These are phyloP conservation scores for Apiospora arundinis DNA, from an alignment of 2,329 filamentous ascomycete genomes.

Conservation along the genomic window DNA sequence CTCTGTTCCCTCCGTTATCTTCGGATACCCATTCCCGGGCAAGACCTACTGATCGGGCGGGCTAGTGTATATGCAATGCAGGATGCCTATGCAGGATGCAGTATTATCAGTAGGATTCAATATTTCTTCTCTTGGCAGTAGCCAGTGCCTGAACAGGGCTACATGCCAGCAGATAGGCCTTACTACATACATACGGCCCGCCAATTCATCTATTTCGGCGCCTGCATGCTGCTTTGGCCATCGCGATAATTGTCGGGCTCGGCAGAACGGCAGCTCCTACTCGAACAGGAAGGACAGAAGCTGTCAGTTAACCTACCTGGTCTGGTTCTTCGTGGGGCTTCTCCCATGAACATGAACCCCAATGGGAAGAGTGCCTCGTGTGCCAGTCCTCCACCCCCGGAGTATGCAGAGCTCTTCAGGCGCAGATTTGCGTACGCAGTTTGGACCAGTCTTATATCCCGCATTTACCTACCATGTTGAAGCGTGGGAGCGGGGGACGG, in stretches of 20 bases:
- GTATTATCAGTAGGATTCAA: constrained; percentile 16
- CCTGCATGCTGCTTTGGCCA: background rate
- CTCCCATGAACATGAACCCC: background rate
- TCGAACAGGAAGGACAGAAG: background rate
- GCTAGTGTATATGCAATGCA: constrained; percentile 12
- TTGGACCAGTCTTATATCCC: background rate
- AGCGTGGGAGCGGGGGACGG: background rate
- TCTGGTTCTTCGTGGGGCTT: background rate
- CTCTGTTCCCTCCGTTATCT: background rate
- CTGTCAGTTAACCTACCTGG: background rate
- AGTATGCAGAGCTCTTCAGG: background rate
- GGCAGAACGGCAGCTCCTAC: background rate
- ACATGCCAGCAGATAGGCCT: background rate
- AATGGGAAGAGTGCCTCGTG: background rate
- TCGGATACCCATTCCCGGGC: background rate
- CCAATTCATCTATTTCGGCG: background rate
- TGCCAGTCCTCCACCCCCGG: background rate
- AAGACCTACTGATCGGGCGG: background rate
- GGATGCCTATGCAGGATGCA: constrained; percentile 16
- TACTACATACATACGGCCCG: background rate
- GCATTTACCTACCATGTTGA: constrained; percentile 1
- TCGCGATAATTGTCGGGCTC: background rate
- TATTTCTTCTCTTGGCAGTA: constrained; percentile 12
- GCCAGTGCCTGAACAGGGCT: background rate
- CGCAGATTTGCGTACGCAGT: background rate